Conservation (phyloP, 1,139 yeast species). For the Blastobotrys persicus region DNA sequence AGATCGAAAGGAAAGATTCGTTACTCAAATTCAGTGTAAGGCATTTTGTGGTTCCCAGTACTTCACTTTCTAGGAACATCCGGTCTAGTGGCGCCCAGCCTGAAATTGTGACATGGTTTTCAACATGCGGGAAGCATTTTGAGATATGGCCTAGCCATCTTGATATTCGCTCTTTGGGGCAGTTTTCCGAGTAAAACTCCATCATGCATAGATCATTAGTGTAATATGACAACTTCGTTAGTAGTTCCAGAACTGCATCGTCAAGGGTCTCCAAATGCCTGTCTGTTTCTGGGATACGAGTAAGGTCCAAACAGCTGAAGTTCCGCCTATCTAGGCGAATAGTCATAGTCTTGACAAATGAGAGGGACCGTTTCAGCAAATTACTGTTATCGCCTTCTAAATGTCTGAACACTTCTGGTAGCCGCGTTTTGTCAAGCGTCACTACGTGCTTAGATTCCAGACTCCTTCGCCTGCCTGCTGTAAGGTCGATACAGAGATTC, state of each 20-base stretch:
- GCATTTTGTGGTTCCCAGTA: slow-evolving; percentile 1
- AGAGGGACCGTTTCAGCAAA: not conserved
- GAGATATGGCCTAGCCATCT: slow-evolving; percentile 1
- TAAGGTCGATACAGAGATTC: slow-evolving; percentile 1
- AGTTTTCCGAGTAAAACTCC: not conserved
- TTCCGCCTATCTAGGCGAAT: not conserved
- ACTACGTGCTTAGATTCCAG: not conserved
- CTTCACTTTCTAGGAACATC: slow-evolving; percentile 1
- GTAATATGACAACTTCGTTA: not conserved
- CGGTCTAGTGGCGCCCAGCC: slow-evolving; percentile 4
- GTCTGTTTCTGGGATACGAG: not conserved
- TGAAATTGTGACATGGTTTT: slow-evolving; percentile 3
- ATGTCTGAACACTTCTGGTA: not conserved
- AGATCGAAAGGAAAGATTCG: not conserved
- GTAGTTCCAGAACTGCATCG: not conserved
- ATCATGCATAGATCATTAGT: not conserved
- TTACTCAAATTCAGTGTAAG: slow-evolving; percentile 6
- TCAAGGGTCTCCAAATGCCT: not conserved
- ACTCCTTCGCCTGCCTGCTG: not conserved
- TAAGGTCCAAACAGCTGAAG: not conserved
- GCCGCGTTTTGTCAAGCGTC: not conserved
- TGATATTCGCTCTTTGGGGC: not conserved
- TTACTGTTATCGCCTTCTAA: not conserved
- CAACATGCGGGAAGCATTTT: not conserved
- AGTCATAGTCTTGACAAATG: not conserved